Conservation (phyloP, 345 rosid genomes). For the Eucalyptus rudis region DNA sequence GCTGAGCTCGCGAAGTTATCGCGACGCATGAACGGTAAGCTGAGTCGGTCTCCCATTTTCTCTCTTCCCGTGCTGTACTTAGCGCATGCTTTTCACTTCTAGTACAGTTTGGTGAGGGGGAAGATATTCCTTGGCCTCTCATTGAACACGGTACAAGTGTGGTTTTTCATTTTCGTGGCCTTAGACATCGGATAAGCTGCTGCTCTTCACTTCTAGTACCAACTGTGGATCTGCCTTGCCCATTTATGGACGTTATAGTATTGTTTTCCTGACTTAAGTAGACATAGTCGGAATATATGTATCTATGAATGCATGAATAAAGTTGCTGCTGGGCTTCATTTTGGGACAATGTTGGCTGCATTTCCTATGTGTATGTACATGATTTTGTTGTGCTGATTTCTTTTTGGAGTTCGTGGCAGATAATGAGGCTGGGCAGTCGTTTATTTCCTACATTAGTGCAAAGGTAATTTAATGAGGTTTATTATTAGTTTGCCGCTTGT, state of each 20-base stretch:
- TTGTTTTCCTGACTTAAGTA: neutral
- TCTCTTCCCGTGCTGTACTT: neutral
- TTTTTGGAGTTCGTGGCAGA: slow-evolving; percentile 25
- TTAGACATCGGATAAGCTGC: neutral
- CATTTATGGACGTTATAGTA: neutral
- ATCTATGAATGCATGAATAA: neutral
- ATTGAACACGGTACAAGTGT: neutral
- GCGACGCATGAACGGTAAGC: slow-evolving; percentile 61
- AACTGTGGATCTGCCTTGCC: neutral
- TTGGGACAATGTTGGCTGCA: neutral
- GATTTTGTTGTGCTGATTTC: neutral
- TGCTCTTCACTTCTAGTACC: neutral
- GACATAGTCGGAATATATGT: neutral
- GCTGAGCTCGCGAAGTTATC: slow-evolving; percentile 86
- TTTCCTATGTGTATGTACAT: neutral
- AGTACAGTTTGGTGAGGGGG: neutral
- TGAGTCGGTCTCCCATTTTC: neutral
- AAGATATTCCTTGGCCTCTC: neutral
- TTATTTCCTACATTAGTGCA: slow-evolving; percentile 62
- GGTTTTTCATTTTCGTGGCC: neutral
- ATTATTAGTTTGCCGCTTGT: neutral
- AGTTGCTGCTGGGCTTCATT: neutral
- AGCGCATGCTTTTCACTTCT: neutral
- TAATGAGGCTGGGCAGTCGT: slow-evolving; percentile 61
- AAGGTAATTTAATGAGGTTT: slow-evolving; percentile 34